phyloP scores from a whole-genome alignment of 306 rosid genomes.

The Cucurbita moschata region DNA sequence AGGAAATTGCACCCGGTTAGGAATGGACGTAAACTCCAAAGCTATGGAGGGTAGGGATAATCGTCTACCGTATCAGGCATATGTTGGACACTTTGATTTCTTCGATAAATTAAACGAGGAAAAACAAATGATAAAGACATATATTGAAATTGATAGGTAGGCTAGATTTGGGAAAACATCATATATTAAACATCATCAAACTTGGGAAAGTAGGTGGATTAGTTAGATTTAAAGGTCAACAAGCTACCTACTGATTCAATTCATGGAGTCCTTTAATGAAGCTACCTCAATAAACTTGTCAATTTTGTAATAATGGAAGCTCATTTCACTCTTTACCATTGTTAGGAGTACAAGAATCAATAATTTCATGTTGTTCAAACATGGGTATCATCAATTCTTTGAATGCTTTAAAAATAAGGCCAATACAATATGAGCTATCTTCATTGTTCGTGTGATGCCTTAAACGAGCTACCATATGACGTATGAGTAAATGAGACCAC shows the following conservation, averaged over 20 bases:
- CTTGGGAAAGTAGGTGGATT: constrained; percentile 17
- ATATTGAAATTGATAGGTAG: neutral
- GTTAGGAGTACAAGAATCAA: neutral
- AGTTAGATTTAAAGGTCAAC: constrained; percentile 16
- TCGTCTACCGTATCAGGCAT: no score
- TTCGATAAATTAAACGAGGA: no score
- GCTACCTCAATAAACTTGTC: neutral
- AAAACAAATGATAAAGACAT: neutral
- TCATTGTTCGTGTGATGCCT: no score
- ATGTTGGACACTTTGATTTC: no score
- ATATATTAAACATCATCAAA: neutral
- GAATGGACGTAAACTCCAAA: no score
- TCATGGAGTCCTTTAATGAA: constrained; percentile 1
- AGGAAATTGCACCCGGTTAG: no score
- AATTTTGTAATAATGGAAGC: neutral
- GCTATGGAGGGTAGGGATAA: no score
- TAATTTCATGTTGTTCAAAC: neutral
- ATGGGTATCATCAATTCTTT: neutral
- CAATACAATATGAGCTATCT: neutral
- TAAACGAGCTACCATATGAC: no score
- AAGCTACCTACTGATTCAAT: constrained; percentile 15
- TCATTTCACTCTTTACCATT: neutral
- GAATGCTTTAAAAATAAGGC: neutral
- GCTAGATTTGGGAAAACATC: neutral
- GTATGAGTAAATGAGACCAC: no score